phyloP scores from a whole-genome alignment of 306 rosid species.

The Medicago arabica region DNA sequence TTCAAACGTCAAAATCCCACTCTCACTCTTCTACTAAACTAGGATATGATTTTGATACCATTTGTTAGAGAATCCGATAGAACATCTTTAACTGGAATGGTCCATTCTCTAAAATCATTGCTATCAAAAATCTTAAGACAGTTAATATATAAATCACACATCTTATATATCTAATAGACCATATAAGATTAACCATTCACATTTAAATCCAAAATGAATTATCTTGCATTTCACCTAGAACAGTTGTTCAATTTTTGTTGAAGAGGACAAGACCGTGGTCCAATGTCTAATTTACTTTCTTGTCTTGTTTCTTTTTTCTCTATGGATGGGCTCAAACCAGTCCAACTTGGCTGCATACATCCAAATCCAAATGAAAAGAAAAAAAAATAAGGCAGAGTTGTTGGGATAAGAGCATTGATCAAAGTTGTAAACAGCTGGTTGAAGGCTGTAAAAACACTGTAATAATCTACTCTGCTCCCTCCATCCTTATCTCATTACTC shows the following conservation, averaged over 20 bases:
- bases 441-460: slow-evolving; percentile 37
- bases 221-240: background rate
- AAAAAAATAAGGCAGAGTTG: background rate
- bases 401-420: slow-evolving; percentile 25
- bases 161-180: no score
- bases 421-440: slow-evolving; percentile 46
- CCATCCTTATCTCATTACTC: slow-evolving; percentile 37
- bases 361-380: slow-evolving; percentile 3
- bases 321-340: background rate
- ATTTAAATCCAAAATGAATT: no score
- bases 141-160: no score
- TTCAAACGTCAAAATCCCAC: no score
- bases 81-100: no score
- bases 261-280: slow-evolving; percentile 29
- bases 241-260: background rate
- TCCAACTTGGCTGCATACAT: slow-evolving; percentile 37
- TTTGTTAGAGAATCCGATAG: no score
- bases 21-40: no score
- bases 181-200: no score
- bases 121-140: no score
- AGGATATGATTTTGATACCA: no score
- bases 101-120: no score
- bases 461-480: background rate
- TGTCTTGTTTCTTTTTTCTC: background rate
- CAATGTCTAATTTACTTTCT: background rate